These are phyloP conservation scores for Fusarium continuum DNA, from an alignment of 2,329 filamentous ascomycete genomes.

Conservation along the genomic window DNA sequence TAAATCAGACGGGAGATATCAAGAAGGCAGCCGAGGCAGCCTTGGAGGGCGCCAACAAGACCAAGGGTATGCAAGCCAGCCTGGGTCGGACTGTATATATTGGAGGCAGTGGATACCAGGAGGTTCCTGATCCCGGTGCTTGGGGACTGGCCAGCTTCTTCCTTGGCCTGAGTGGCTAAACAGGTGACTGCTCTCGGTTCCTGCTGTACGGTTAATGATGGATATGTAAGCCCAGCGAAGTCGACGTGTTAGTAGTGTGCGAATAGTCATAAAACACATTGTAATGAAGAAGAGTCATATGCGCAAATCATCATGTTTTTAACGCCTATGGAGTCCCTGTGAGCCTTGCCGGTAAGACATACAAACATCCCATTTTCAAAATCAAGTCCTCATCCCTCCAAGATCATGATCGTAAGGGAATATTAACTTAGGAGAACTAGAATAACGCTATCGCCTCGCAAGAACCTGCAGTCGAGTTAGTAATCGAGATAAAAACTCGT, in stretches of 20 bases:
- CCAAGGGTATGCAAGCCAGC: slow-evolving; percentile 91
- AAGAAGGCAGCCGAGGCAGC: slow-evolving; percentile 79
- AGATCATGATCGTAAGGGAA: slow-evolving; percentile 21
- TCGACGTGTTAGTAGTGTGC: not conserved
- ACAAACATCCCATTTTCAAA: slow-evolving; percentile 42
- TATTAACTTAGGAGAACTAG: slow-evolving; percentile 80
- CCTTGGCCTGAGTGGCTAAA: slow-evolving; percentile 67
- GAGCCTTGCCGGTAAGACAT: slow-evolving; percentile 46
- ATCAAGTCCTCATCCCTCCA: slow-evolving; percentile 32
- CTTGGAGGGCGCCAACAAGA: slow-evolving; percentile 78
- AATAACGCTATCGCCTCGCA: slow-evolving; percentile 88
- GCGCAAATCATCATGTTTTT: slow-evolving; percentile 46
- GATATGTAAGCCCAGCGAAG: not conserved
- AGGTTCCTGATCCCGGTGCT: slow-evolving; percentile 72
- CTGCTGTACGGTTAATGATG: not conserved
- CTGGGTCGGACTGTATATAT: slow-evolving; percentile 68
- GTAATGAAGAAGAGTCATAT: slow-evolving; percentile 16
- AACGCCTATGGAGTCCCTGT: slow-evolving; percentile 52
- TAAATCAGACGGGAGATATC: slow-evolving; percentile 72
- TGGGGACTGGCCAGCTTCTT: slow-evolving; percentile 82
- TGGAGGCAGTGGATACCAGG: slow-evolving; percentile 56
- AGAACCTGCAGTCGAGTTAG: slow-evolving; percentile 68
- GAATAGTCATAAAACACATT: slow-evolving; percentile 1
- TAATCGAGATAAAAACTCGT: not conserved
- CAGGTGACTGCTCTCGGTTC: slow-evolving; percentile 28